A percentile compares a stretch with the other conserved stretches of the same genome.
Evolutionary conservation across 177 flowering plant species (phyloP).

Genomic region (Tripterygium wilfordii): DNA sequence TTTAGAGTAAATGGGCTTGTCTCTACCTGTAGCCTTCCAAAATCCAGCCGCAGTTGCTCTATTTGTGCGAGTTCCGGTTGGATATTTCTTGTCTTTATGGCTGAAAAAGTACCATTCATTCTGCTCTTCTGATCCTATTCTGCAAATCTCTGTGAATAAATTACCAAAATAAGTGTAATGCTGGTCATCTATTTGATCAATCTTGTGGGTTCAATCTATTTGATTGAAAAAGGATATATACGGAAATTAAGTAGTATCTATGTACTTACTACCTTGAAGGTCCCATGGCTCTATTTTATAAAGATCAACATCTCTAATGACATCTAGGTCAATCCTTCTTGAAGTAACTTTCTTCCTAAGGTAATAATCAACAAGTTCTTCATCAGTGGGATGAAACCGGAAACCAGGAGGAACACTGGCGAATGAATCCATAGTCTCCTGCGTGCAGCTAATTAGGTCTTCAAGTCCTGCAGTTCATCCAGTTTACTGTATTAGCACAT

Average conservation of each 20-base stretch:
- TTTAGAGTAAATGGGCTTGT: slow-evolving; percentile 58
- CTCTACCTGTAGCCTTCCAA: slow-evolving; percentile 76
- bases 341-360: slow-evolving; percentile 40
- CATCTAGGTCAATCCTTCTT: slow-evolving; percentile 45
- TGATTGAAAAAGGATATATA: too few species aligned
- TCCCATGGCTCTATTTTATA: slow-evolving; percentile 75
- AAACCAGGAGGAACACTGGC: slow-evolving; percentile 60
- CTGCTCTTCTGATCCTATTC: slow-evolving; percentile 51
- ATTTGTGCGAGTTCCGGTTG: slow-evolving; percentile 67
- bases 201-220: too few species aligned
- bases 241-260: too few species aligned
- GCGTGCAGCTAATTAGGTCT: neutral
- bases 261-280: slow-evolving; percentile 38
- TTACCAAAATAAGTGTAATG: too few species aligned
- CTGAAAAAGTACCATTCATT: slow-evolving; percentile 68
- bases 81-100: slow-evolving; percentile 71
- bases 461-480: slow-evolving; percentile 7
- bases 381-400: slow-evolving; percentile 67
- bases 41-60: slow-evolving; percentile 66
- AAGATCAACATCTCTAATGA: slow-evolving; percentile 59
- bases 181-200: too few species aligned
- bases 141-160: slow-evolving; percentile 45
- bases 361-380: slow-evolving; percentile 62
- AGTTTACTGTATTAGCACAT: neutral
- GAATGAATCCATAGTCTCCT: slow-evolving; percentile 29